These are phyloP conservation scores for Penicillium sclerotigenum DNA, from an alignment of 2,329 filamentous ascomycete genomes.

Conservation along the genomic window DNA sequence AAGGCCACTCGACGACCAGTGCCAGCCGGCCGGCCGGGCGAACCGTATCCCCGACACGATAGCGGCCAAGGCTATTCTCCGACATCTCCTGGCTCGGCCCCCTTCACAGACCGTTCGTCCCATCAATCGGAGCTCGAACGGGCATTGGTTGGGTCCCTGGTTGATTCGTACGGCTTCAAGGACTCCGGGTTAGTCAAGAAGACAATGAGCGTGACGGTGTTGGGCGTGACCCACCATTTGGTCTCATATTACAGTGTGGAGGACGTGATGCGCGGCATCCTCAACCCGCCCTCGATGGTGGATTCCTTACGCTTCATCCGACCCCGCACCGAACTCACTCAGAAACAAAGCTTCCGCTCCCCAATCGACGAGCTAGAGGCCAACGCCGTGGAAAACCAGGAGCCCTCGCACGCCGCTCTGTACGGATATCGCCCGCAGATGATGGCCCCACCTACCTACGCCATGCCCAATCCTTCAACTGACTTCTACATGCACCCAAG, in stretches of 20 bases:
- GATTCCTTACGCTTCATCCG: conserved; percentile 50
- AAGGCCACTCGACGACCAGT: conserved; percentile 54
- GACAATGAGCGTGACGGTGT: conserved; percentile 76
- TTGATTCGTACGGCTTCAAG: conserved; percentile 90
- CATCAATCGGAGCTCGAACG: conserved; percentile 51
- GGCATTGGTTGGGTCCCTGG: conserved; percentile 72
- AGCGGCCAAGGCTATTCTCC: conserved; percentile 40
- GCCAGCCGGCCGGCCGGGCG: conserved; percentile 48
- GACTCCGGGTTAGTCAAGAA: conserved; percentile 82
- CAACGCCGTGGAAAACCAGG: conserved; percentile 37
- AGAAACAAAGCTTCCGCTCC: conserved; percentile 64
- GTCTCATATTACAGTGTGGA: conserved; percentile 85
- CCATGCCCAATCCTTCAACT: conserved; percentile 32
- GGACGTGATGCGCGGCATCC: conserved; percentile 64
- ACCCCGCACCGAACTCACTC: conserved; percentile 58
- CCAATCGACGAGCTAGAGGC: conserved; percentile 60
- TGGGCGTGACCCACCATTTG: conserved; percentile 75
- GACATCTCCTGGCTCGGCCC: conserved; percentile 30
- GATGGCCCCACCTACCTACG: conserved; percentile 35
- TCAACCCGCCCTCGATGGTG: conserved; percentile 59
- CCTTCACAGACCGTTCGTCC: conserved; percentile 36
- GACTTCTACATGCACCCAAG: conserved; percentile 40
- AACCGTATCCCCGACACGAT: conserved; percentile 50
- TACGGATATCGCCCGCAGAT: conserved; percentile 44
- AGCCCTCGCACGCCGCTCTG: conserved; percentile 36